phyloP scores from a whole-genome alignment of 176 grass and related monocot species.

The Typha latifolia region DNA sequence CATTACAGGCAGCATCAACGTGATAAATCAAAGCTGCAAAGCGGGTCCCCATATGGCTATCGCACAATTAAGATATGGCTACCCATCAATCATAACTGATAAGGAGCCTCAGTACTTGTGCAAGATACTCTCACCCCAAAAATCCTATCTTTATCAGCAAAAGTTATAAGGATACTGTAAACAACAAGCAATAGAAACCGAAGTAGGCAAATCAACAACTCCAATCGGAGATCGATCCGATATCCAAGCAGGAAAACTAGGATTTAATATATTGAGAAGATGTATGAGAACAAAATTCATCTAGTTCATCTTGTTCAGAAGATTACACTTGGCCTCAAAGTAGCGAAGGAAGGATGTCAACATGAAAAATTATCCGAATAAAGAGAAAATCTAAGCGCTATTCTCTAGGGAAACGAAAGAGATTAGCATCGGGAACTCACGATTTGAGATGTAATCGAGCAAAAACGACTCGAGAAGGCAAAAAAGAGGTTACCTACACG shows the following conservation, averaged over 20 bases:
- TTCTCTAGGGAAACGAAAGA: not conserved
- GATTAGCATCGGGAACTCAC: not conserved
- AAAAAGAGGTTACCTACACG: not conserved
- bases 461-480: not conserved
- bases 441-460: not conserved
- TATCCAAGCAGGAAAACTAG: too few species aligned
- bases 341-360: not conserved
- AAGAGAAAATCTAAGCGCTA: not conserved
- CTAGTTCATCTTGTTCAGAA: too few species aligned
- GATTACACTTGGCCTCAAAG: too few species aligned
- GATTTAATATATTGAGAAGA: too few species aligned
- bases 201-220: not conserved
- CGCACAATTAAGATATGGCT: conserved; percentile 13
- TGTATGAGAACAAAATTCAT: too few species aligned
- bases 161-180: not conserved
- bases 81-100: not conserved
- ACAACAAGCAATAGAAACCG: not conserved
- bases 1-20: conserved; percentile 32
- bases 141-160: not conserved
- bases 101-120: not conserved
- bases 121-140: not conserved
- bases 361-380: not conserved
- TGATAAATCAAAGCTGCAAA: conserved; percentile 26
- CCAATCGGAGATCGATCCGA: not conserved
- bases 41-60: conserved; percentile 16